Base-by-base conservation (phyloP, 2,329 filamentous ascomycete genomes). In the Claviceps africana region DNA sequence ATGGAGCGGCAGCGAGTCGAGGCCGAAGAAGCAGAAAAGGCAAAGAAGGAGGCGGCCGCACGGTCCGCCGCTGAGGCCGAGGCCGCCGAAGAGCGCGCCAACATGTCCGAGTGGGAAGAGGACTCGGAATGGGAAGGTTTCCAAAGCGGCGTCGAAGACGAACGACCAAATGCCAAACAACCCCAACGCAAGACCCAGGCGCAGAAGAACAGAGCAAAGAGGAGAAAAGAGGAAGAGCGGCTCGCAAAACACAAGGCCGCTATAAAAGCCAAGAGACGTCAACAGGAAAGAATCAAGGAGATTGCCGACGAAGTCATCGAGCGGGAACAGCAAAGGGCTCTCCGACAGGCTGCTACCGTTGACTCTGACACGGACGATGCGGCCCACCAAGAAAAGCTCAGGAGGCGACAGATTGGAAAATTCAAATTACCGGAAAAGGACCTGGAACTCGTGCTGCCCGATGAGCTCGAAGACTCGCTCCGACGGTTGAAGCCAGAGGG, bases 111-210 rank as follows among this genome's bases (percentile, higher is more conserved):
- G 65, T 91, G 81, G 74, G 88, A 94, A 54, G 86, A 91, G 60
- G 90, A 95, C 64, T 93, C 86, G 47, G 89, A 87, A 15, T 96
- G 89, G 88, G 91, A 90, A 66, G 86, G 86, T 0, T 81, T 88
- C 58, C 84, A 95, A 70, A 95, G 88, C 64, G 89, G 88, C 52
- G 79, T 77, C 10, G 84, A 88, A 59, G 84, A 87, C 33, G 61
- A 69, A 62, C 82, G 79, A 61, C 78, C 79, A 55, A 61, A 59
- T 10, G 57, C 57, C 42, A 95, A 95, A 72, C 76, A 83, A 54
- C 85, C 87, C 2, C 79, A 87, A 67, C 78, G 91, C 61, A 97
- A 97, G 73, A 94, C 88, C 2, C 86, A 83, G 49, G 76, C 81
- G 1, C 87, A 97, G 68, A 77, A 89, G 56, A 97, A 97, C 71